Base-by-base conservation (phyloP, 2,329 filamentous ascomycete genomes). In the Ophiostoma ips region DNA sequence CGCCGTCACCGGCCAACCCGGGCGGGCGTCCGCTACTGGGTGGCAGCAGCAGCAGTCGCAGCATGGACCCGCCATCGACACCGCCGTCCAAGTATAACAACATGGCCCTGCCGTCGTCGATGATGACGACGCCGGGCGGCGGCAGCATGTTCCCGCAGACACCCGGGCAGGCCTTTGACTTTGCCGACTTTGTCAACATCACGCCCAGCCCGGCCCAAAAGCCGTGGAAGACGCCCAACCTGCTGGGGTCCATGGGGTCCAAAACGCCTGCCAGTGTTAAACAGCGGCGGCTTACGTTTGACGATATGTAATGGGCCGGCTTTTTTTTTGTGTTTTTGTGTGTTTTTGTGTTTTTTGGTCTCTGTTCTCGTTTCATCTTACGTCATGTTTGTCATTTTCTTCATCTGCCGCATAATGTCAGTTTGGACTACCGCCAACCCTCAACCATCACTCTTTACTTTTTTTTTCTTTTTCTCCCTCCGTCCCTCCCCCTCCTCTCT, bases 101-200 rank as follows among this genome's bases (percentile, higher is more conserved):
- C 71, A 76, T 72, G 56, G 85, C 78, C 48, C 71, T 85, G 55
- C 88, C 80, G 19, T 94, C 80, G 51, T 94, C 82, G 24, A 87
- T 90, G 77, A 90, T 92, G 85, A 83, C 79, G n/a, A 92, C 87
- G 11, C 86, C 86, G 2, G 80, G 81, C 49, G 83, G 81, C 37
- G 76, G 77, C 54, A 83, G 80, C 59, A 60, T 83, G 44, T 78
- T 81, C 59, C 79, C 84, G 48, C 81, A 78, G 55, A 96, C 90
- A 1, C 90, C 90, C 0, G 83, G 83, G 15, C 84, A 89, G 61
- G 69, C 66, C 45, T 94, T 96, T 66, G 94, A 96, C 68, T 94
- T 96, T 68, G 80, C 88, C 48, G 92, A 98, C 63, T 98, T 95
- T 66, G 83, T 96, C 62, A 95, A 96, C 67, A 90, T 96, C 63